A percentile compares a stretch with the other conserved stretches of the same genome.
Evolutionary conservation across 768 basidiomycete genomes (phyloP).

Genomic region (Tulasnella sp.): DNA sequence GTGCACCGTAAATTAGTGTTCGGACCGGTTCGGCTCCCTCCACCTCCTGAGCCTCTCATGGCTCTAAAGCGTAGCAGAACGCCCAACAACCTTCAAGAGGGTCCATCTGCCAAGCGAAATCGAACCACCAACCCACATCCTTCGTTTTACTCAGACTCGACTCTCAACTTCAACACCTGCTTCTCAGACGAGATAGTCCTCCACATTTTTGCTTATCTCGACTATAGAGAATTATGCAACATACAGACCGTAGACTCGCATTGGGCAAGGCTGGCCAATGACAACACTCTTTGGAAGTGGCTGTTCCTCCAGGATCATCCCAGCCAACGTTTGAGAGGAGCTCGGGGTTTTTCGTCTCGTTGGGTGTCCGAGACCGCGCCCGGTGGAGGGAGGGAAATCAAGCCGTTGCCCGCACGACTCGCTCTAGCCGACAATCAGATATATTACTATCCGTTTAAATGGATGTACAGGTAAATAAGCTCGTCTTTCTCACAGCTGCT

Average conservation of each 20-base stretch:
- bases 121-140: background rate
- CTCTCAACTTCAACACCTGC: constrained; percentile 5
- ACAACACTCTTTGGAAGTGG: constrained; percentile 17
- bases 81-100: background rate
- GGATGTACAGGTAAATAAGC: constrained; percentile 30
- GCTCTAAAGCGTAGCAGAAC: background rate
- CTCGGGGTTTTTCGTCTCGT: constrained; percentile 17
- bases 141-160: background rate
- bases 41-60: background rate
- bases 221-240: constrained; percentile 10
- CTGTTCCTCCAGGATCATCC: constrained; percentile 18
- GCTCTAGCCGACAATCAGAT: background rate
- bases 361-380: constrained; percentile 19
- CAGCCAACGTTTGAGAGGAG: constrained; percentile 20
- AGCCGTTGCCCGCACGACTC: constrained; percentile 18
- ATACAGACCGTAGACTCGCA: constrained; percentile 5
- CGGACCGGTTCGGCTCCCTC: background rate
- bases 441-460: constrained; percentile 21
- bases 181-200: constrained; percentile 25
- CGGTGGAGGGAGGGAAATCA: constrained; percentile 23
- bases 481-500: constrained; percentile 11
- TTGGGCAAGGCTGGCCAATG: constrained; percentile 18
- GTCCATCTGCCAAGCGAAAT: background rate
- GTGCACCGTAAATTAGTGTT: background rate
- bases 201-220: constrained; percentile 20